phyloP scores from a whole-genome alignment of 768 basidiomycete species.

The Neoboletus brunneissimus region DNA sequence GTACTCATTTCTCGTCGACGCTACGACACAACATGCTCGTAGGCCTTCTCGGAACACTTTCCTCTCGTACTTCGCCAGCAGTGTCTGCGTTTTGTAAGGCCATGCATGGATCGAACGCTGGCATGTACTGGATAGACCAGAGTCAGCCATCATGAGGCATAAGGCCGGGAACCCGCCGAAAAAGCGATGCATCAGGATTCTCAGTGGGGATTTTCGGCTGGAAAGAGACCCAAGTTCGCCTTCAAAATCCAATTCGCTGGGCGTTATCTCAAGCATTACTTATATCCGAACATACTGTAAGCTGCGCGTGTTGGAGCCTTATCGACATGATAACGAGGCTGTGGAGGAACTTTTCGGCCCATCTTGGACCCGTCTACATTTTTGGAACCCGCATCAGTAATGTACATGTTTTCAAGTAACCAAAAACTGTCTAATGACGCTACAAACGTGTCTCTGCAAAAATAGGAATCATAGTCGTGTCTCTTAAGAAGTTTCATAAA shows the following conservation, averaged over 20 bases:
- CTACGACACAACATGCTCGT: background rate
- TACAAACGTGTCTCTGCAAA: background rate
- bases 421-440: background rate
- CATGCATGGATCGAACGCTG: background rate
- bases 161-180: background rate
- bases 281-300: background rate
- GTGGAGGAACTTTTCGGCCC: background rate
- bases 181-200: background rate
- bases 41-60: background rate
- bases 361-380: background rate
- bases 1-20: background rate
- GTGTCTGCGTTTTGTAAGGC: background rate
- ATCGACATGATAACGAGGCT: background rate
- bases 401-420: background rate
- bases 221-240: background rate
- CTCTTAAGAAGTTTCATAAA: slow-evolving; percentile 3
- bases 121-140: background rate
- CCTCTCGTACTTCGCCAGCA: background rate
- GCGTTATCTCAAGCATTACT: background rate
- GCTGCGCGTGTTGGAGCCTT: background rate
- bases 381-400: background rate
- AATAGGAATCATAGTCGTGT: background rate
- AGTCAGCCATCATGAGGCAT: background rate
- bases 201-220: background rate
- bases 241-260: background rate